Conservation (phyloP, 1,284 basidiomycete species). For the Trichosporon sp. region DNA sequence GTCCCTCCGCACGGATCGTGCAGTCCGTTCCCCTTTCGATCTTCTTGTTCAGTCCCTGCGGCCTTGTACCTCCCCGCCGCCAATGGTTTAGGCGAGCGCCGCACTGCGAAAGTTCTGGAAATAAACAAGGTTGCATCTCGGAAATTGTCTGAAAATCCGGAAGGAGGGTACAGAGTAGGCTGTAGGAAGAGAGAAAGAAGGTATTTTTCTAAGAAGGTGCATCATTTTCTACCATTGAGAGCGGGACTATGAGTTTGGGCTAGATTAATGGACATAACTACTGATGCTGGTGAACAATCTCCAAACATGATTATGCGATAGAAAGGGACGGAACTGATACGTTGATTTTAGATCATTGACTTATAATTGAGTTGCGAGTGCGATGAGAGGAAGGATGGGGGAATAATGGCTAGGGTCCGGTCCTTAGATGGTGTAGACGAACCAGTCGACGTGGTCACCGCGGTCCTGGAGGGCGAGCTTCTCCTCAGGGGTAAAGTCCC, state of each 20-base stretch:
- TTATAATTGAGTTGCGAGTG: not conserved
- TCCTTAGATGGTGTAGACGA: conserved; percentile 28
- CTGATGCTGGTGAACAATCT: not conserved
- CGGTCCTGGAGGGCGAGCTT: conserved; percentile 26
- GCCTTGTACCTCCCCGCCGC: too few species aligned
- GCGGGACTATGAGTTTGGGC: not conserved
- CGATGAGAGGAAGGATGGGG: not conserved
- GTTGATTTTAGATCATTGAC: not conserved
- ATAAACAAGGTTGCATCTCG: too few species aligned
- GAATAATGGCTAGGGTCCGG: not conserved
- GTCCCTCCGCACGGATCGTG: too few species aligned
- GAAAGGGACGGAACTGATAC: not conserved
- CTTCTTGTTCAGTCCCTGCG: too few species aligned
- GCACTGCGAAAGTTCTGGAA: too few species aligned
- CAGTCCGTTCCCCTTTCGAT: too few species aligned
- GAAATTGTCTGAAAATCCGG: not conserved
- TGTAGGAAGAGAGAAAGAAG: too few species aligned
- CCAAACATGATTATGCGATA: conserved; percentile 1
- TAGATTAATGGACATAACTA: not conserved
- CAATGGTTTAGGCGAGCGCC: too few species aligned
- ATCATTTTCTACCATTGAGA: not conserved
- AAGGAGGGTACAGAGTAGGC: not conserved
- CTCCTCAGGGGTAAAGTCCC: conserved; percentile 31
- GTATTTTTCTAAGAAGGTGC: not conserved
- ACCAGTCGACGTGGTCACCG: conserved; percentile 35